Evolutionary conservation across 495 filamentous ascomycete species (phyloP).

Genomic region (Aspergillus cavernicola): DNA sequence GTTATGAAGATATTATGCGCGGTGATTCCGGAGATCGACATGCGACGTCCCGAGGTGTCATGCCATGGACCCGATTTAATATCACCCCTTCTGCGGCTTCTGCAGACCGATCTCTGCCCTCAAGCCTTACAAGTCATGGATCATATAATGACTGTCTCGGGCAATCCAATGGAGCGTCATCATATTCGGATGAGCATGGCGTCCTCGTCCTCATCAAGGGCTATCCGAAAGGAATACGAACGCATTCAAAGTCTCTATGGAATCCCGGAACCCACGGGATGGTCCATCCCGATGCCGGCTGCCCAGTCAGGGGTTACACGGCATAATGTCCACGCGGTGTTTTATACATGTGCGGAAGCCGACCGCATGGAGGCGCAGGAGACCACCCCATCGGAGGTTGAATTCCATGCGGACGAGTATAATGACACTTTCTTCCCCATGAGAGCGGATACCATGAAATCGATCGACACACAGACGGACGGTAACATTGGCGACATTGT

Average conservation of each 20-base stretch:
- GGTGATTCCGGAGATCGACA: conserved; percentile 87
- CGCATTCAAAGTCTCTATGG: conserved; percentile 91
- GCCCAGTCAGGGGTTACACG: conserved; percentile 79
- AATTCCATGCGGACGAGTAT: conserved; percentile 89
- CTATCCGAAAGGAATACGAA: conserved; percentile 89
- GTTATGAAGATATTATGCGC: conserved; percentile 86
- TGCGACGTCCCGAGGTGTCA: conserved; percentile 85
- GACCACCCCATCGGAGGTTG: conserved; percentile 77
- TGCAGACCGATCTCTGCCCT: conserved; percentile 91
- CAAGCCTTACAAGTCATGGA: conserved; percentile 89
- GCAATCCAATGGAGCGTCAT: conserved; percentile 87
- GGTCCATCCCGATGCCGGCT: conserved; percentile 93
- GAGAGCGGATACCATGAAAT: conserved; percentile 86
- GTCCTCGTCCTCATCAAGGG: conserved; percentile 66
- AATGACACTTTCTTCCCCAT: conserved; percentile 74
- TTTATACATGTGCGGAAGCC: conserved; percentile 76
- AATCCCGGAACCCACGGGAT: conserved; percentile 91
- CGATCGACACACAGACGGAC: conserved; percentile 74
- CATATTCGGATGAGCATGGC: conserved; percentile 98
- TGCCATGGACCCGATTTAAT: conserved; percentile 92
- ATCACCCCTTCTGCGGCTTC: conserved; percentile 81
- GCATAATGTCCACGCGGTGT: conserved; percentile 91
- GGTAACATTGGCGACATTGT: conserved; percentile 81
- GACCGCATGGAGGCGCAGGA: conserved; percentile 55
- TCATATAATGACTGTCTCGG: conserved; percentile 90